These are phyloP conservation scores for Friedmanniomyces simplex DNA, from an alignment of 495 filamentous ascomycete species.

Conservation along the genomic window DNA sequence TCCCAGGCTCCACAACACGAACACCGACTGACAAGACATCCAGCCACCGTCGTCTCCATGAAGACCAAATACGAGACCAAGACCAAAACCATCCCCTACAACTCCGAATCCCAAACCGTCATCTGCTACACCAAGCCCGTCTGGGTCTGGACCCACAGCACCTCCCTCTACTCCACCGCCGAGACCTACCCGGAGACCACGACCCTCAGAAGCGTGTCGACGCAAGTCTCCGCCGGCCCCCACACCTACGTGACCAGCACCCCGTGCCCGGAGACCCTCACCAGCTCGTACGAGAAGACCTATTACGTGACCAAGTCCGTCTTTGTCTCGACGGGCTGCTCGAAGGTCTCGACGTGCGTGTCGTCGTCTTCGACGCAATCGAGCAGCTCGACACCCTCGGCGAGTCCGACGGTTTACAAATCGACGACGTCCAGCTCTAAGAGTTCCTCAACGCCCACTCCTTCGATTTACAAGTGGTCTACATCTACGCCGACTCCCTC, in stretches of 20 bases:
- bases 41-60: background rate
- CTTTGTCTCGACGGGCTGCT: background rate
- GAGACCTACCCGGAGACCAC: background rate
- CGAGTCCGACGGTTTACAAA: no score
- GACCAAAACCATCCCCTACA: constrained; percentile 3
- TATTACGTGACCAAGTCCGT: background rate
- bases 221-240: background rate
- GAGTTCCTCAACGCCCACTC: no score
- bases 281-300: background rate
- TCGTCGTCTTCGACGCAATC: background rate
- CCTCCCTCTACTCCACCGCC: background rate
- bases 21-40: background rate
- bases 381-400: background rate
- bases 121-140: constrained; percentile 8
- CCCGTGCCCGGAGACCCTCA: background rate
- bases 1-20: background rate
- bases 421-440: no score
- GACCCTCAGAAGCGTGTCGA: background rate
- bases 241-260: background rate
- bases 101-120: background rate
- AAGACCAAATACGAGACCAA: background rate
- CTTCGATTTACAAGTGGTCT: no score
- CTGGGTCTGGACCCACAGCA: background rate
- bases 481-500: no score
- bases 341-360: background rate